Conservation (phyloP, 768 basidiomycete species). For the Trametes cinnabarina region DNA sequence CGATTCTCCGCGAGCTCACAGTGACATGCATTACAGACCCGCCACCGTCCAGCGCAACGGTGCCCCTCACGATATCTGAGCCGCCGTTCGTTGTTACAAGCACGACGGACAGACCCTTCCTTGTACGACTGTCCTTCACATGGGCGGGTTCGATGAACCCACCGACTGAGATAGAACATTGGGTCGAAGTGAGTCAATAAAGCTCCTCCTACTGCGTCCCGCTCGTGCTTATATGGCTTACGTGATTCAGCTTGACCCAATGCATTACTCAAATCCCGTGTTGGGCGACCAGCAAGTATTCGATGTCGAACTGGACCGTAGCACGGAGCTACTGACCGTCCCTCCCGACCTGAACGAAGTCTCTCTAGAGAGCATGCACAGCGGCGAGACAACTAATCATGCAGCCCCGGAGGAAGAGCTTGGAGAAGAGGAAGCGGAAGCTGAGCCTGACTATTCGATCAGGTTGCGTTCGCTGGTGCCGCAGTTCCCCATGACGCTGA, state of each 20-base stretch:
- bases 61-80: slow-evolving; percentile 33
- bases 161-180: slow-evolving; percentile 46
- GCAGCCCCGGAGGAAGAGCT: background rate
- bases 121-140: slow-evolving; percentile 40
- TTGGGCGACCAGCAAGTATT: slow-evolving; percentile 50
- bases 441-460: slow-evolving; percentile 32
- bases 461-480: slow-evolving; percentile 37
- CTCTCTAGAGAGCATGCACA: slow-evolving; percentile 21
- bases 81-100: slow-evolving; percentile 42
- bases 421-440: background rate
- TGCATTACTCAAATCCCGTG: slow-evolving; percentile 34
- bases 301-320: slow-evolving; percentile 48
- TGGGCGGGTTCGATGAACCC: slow-evolving; percentile 44
- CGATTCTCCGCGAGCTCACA: slow-evolving; percentile 33
- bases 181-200: slow-evolving; percentile 43
- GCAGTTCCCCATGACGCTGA: slow-evolving; percentile 43
- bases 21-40: slow-evolving; percentile 39
- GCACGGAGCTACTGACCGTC: slow-evolving; percentile 38
- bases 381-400: background rate
- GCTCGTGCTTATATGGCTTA: background rate
- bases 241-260: slow-evolving; percentile 40
- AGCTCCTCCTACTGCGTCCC: background rate
- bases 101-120: slow-evolving; percentile 44
- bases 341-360: slow-evolving; percentile 11
- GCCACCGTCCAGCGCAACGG: slow-evolving; percentile 35